Conservation (phyloP, 2,329 filamentous ascomycete genomes). For the Pestalotiopsis fici region DNA sequence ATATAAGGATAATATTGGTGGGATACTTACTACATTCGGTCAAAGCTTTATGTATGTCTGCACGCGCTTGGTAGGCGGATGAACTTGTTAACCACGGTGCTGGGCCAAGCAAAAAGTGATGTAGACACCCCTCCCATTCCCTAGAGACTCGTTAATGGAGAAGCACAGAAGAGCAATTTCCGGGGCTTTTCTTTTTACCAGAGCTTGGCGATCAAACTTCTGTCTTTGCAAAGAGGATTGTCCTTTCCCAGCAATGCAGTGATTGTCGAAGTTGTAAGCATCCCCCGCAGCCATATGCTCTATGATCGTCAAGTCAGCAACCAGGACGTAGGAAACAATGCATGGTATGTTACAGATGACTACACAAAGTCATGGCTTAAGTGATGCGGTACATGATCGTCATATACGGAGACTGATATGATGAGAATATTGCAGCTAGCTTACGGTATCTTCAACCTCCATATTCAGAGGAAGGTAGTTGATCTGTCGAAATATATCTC, state of each 20-base stretch:
- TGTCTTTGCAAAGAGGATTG: not conserved
- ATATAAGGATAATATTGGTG: not conserved
- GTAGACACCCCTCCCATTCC: not conserved
- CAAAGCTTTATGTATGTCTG: conserved; percentile 2
- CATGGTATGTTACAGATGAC: not conserved
- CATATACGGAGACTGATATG: not conserved
- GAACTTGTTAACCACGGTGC: not conserved
- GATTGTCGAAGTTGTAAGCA: not conserved
- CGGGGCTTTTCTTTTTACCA: not conserved
- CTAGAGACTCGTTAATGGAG: not conserved
- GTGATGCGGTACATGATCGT: too few species aligned
- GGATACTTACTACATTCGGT: conserved; percentile 6
- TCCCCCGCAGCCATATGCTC: not conserved
- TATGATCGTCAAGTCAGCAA: not conserved
- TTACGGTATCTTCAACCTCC: conserved; percentile 4
- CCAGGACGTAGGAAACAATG: not conserved
- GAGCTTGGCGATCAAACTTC: not conserved
- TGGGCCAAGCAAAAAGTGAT: not conserved
- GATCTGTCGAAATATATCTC: not conserved
- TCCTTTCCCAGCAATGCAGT: not conserved
- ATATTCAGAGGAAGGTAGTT: not conserved
- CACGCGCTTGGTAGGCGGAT: not conserved
- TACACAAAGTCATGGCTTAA: not conserved
- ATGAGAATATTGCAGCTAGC: not conserved
- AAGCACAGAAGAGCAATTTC: not conserved